Evolutionary conservation across 495 filamentous ascomycete species (phyloP).

Genomic region (Trypethelium eluteriae): DNA sequence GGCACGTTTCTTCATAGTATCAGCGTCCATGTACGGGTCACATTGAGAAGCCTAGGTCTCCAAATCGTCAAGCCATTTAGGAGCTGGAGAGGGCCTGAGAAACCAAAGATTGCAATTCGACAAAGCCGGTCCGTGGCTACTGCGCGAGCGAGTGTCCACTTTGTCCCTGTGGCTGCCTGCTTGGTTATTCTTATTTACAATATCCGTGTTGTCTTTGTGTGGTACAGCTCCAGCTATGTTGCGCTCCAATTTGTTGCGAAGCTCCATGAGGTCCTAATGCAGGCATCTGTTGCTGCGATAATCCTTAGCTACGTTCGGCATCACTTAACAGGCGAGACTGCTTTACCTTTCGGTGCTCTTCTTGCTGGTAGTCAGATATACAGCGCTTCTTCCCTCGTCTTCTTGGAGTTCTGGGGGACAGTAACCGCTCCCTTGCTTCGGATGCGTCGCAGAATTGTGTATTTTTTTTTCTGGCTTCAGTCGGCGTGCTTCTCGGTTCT

Average conservation of each 20-base stretch:
- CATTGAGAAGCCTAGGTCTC: too few relatives aligned
- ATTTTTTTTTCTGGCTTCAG: not conserved
- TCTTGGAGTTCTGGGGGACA: constrained; percentile 13
- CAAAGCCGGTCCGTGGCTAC: too few relatives aligned
- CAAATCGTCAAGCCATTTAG: too few relatives aligned
- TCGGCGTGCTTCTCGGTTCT: constrained; percentile 3
- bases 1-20: too few relatives aligned
- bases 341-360: constrained; percentile 16
- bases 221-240: too few relatives aligned
- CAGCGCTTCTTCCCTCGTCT: constrained; percentile 11
- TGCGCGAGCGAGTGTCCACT: too few relatives aligned
- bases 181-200: too few relatives aligned
- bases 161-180: too few relatives aligned
- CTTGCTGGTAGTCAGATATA: constrained; percentile 7
- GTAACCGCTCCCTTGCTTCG: not conserved
- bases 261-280: constrained; percentile 18
- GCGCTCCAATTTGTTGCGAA: constrained; percentile 20
- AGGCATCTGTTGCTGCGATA: constrained; percentile 14
- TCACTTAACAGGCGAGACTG: not conserved
- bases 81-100: too few relatives aligned
- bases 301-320: constrained; percentile 1
- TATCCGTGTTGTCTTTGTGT: too few relatives aligned
- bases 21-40: too few relatives aligned
- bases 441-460: not conserved
- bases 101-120: too few relatives aligned